Base-by-base conservation (phyloP, 805 yeast genomes). In the Kodamaea laetipori region DNA sequence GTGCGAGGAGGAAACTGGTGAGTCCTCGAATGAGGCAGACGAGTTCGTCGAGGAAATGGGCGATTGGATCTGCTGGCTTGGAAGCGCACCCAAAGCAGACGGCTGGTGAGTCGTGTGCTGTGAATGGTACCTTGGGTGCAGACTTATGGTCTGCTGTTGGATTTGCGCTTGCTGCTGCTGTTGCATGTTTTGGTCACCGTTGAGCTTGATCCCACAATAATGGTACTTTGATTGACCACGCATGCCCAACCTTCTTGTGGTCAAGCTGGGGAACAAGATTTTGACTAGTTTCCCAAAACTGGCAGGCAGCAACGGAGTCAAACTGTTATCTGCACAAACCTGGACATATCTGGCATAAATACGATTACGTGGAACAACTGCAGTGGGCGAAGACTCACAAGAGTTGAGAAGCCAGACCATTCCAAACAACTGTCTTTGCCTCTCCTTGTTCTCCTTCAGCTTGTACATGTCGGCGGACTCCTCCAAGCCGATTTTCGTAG, bases 191-290 rank as follows among this genome's bases (percentile, higher is more conserved):
- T 58, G 58, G 46, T 73, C 71, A 37, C 68, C 68, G 34, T 37
- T 50, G 18, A 75, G 53, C 51, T 73, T 75, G 41, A 90, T 72
- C 2, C 95, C 95, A 62, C 92, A 85, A 57, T 87, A 89, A 60
- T 88, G 95, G 62, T 90, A 90, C 58, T 84, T 84, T 15, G 92
- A 81, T 56, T 83, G 85, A 2, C 90, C 90, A 39, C 95, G 72
- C 60, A 82, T 79, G 1, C 97, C 97, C 41, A 89, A 68, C 42
- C 97, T 73, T 50, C 95, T 75, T 0, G 94, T 85, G 23, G 81
- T 80, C 48, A 87, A 68, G 43, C 71, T 69, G 0, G 95, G 94
- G 53, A 76, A 84, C 4, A 80, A 63, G 4, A 82, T 67, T 45
- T 82, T 71, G 13, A 86, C 87, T 33, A 53, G 47, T 24, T 55